Conservation (phyloP, 345 rosid species). For the Cardamine chenopodiifolia region DNA sequence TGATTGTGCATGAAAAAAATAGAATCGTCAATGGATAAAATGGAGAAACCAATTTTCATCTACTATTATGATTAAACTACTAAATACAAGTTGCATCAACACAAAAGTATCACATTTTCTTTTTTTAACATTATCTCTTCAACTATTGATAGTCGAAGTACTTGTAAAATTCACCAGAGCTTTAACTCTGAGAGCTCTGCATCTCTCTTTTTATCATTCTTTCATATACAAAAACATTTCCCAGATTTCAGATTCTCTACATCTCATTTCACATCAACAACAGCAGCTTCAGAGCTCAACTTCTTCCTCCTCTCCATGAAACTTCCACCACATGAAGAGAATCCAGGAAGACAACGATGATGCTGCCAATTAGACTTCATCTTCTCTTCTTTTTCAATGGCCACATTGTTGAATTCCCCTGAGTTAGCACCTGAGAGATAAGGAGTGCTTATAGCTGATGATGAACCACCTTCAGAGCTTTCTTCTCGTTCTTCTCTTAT, state of each 20-base stretch:
- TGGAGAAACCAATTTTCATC: neutral
- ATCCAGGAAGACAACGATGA: conserved; percentile 80
- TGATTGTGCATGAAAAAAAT: no score
- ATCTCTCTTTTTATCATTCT: conserved; percentile 16
- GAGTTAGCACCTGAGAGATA: conserved; percentile 59
- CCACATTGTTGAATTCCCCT: conserved; percentile 45
- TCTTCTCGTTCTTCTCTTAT: conserved; percentile 47
- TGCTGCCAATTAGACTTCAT: conserved; percentile 51
- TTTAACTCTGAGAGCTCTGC: conserved; percentile 28
- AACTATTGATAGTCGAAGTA: conserved; percentile 23
- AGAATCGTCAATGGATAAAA: neutral
- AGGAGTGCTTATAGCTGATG: conserved; percentile 53
- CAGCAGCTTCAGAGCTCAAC: conserved; percentile 50
- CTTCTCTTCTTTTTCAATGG: conserved; percentile 55
- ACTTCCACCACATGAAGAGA: conserved; percentile 56
- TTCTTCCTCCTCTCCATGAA: conserved; percentile 78
- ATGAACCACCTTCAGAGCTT: conserved; percentile 31
- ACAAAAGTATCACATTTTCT: conserved; percentile 30
- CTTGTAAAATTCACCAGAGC: conserved; percentile 27
- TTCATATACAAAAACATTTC: conserved; percentile 33
- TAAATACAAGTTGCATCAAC: neutral
- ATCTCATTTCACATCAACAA: conserved; percentile 48
- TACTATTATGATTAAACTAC: neutral
- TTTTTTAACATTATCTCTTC: conserved; percentile 22
- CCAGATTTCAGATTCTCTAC: neutral